A percentile compares a stretch with the other conserved stretches of the same genome.
These are phyloP conservation scores for Aquilaria malaccensis DNA, from an alignment of 345 rosid genomes.

Conservation along the genomic window DNA sequence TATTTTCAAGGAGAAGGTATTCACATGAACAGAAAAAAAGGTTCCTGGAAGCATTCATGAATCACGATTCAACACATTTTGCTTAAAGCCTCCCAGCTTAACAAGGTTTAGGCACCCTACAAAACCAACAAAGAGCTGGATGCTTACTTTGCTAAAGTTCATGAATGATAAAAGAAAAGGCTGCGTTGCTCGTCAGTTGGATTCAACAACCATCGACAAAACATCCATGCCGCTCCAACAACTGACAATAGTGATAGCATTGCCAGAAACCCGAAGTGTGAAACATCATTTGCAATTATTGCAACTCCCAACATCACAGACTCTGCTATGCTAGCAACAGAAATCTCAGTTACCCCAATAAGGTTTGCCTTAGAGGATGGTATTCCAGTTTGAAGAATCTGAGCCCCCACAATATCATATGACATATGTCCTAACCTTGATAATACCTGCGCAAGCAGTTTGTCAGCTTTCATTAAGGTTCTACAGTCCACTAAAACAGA, in stretches of 20 bases:
- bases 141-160: slow-evolving; percentile 11
- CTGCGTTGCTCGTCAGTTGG: slow-evolving; percentile 82
- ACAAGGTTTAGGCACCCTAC: no score
- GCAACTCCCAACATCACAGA: slow-evolving; percentile 85
- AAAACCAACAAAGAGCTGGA: not conserved
- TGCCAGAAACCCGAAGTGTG: slow-evolving; percentile 72
- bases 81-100: no score
- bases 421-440: slow-evolving; percentile 96
- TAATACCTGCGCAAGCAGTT: slow-evolving; percentile 42
- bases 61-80: no score
- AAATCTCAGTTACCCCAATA: slow-evolving; percentile 79
- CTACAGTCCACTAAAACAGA: no score
- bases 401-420: slow-evolving; percentile 77
- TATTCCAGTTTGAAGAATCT: slow-evolving; percentile 92
- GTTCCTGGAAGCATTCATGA: no score
- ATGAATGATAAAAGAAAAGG: slow-evolving; percentile 49
- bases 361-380: slow-evolving; percentile 93
- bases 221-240: slow-evolving; percentile 78
- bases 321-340: slow-evolving; percentile 90
- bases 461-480: no score
- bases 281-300: slow-evolving; percentile 71
- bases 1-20: no score
- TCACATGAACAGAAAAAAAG: no score
- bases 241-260: slow-evolving; percentile 75
- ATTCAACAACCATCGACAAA: slow-evolving; percentile 76